These are phyloP conservation scores for Deinandra increscens DNA, from an alignment of 129 eudicot genomes.

Conservation along the genomic window DNA sequence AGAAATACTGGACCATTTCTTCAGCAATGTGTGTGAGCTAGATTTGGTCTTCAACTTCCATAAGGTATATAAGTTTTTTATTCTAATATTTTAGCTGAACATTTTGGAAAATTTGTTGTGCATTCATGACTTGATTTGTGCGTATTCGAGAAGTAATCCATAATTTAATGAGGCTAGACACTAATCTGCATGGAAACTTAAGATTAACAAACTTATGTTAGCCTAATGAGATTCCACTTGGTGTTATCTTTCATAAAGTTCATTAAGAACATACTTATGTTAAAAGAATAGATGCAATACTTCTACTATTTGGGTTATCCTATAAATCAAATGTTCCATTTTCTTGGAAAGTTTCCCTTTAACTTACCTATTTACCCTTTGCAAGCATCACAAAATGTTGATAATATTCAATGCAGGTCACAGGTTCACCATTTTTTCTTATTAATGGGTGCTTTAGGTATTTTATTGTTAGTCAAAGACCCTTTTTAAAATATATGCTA, in stretches of 20 bases:
- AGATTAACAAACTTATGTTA: neutral
- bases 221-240: neutral
- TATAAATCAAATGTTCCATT: too few species aligned
- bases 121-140: neutral
- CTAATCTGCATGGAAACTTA: neutral
- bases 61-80: constrained; percentile 46
- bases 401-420: too few species aligned
- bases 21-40: constrained; percentile 95
- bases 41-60: constrained; percentile 90
- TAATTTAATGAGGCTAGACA: neutral
- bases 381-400: too few species aligned
- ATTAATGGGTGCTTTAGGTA: neutral
- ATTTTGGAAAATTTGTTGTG: neutral
- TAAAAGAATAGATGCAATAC: neutral
- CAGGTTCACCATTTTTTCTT: too few species aligned
- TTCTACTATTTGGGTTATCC: too few species aligned
- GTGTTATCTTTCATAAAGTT: neutral
- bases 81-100: neutral
- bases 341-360: too few species aligned
- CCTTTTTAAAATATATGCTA: neutral
- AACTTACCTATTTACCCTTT: too few species aligned
- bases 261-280: neutral
- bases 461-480: neutral
- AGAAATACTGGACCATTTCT: constrained; percentile 88
- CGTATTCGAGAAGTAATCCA: neutral